These are phyloP conservation scores for Aspergillus amoenus DNA, from an alignment of 2,329 filamentous ascomycete species.

Conservation along the genomic window DNA sequence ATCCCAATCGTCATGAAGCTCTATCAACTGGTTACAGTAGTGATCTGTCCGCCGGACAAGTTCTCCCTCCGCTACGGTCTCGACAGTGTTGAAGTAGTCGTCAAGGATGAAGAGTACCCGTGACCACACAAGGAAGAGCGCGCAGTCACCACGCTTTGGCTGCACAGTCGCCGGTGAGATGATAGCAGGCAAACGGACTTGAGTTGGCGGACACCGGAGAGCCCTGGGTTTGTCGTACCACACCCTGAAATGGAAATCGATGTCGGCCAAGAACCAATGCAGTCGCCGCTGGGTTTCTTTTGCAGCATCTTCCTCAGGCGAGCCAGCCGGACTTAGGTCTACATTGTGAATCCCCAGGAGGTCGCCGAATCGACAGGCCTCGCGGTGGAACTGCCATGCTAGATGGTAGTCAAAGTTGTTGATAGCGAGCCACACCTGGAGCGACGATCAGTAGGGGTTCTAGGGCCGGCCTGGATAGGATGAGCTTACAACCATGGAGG, in stretches of 20 bases:
- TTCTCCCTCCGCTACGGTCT: background rate
- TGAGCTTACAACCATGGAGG: background rate
- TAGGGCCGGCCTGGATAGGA: no score
- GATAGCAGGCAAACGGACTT: background rate
- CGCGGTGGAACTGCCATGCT: slow-evolving; percentile 8
- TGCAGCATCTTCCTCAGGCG: background rate
- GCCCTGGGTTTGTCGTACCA: slow-evolving; percentile 10
- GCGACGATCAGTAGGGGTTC: background rate
- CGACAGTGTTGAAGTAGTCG: background rate
- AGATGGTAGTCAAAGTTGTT: slow-evolving; percentile 13
- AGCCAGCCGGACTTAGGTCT: background rate
- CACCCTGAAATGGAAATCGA: background rate
- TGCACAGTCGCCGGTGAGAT: background rate
- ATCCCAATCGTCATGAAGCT: slow-evolving; percentile 6
- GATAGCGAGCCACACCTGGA: slow-evolving; percentile 3
- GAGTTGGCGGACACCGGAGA: background rate
- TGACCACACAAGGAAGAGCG: background rate
- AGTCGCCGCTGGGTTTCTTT: background rate
- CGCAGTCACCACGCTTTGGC: background rate
- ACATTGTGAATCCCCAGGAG: slow-evolving; percentile 1
- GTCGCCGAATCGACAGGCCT: slow-evolving; percentile 5
- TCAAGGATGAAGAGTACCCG: background rate
- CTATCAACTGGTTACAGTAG: background rate
- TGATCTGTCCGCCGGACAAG: background rate
- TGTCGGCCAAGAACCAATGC: slow-evolving; percentile 3